A percentile compares a stretch with the other conserved stretches of the same genome.
Conservation (phyloP, 2,329 filamentous ascomycete genomes). For the Albifimbria verrucaria region DNA sequence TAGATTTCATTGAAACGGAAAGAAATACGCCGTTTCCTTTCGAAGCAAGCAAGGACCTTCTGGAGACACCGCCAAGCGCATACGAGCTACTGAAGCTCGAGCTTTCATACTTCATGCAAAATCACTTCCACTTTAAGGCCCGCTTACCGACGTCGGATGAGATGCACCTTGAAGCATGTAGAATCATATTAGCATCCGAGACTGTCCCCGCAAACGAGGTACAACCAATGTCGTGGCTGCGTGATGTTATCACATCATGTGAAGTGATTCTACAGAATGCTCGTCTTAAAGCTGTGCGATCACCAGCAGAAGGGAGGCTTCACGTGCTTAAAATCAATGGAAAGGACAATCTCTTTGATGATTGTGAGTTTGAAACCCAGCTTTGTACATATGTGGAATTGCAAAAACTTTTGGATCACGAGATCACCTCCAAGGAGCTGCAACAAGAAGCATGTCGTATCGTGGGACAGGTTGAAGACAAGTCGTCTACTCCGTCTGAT, state of each 20-base stretch:
- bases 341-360: constrained; percentile 23
- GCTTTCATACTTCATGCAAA: constrained; percentile 16
- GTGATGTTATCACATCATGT: constrained; percentile 16
- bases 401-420: constrained; percentile 4
- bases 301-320: constrained; percentile 18
- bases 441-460: constrained; percentile 19
- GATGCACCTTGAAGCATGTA: constrained; percentile 15
- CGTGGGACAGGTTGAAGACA: constrained; percentile 13
- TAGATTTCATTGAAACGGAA: constrained; percentile 18
- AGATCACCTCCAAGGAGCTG: constrained; percentile 12
- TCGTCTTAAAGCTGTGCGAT: constrained; percentile 20
- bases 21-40: constrained; percentile 15
- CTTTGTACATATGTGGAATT: constrained; percentile 15
- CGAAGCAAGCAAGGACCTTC: constrained; percentile 11
- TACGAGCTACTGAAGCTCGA: constrained; percentile 18
- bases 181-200: constrained; percentile 17
- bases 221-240: constrained; percentile 12
- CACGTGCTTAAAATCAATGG: constrained; percentile 21
- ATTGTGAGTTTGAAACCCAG: constrained; percentile 22
- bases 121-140: constrained; percentile 8
- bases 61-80: constrained; percentile 15
- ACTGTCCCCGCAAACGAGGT: neutral
- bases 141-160: constrained; percentile 13
- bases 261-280: constrained; percentile 15
- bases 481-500: constrained; percentile 16